Conservation (phyloP, 768 basidiomycete species). For the Russula brevipes region DNA sequence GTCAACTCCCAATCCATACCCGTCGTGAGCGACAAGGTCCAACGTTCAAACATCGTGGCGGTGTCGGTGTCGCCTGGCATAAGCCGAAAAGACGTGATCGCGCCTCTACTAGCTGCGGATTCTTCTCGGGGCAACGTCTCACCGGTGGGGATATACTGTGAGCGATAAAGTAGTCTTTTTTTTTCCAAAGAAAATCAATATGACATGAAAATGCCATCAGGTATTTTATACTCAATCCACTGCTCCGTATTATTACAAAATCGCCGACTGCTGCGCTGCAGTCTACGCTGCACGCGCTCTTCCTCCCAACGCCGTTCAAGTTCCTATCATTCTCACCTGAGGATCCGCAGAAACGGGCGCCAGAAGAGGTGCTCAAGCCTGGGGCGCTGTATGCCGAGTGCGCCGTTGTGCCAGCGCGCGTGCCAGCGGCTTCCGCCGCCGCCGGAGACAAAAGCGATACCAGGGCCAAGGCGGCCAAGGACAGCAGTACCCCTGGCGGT, state of each 20-base stretch:
- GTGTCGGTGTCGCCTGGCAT: conserved; percentile 73
- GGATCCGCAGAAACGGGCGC: conserved; percentile 9
- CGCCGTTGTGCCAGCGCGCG: conserved; percentile 44
- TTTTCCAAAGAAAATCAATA: background rate
- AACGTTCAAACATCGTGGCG: conserved; percentile 71
- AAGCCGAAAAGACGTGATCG: conserved; percentile 63
- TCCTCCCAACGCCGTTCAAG: conserved; percentile 77
- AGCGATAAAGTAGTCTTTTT: conserved; percentile 27
- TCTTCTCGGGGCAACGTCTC: conserved; percentile 36
- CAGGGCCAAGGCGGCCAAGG: conserved; percentile 28
- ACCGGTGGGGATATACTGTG: conserved; percentile 47
- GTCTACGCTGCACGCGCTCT: conserved; percentile 73
- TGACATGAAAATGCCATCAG: conserved; percentile 33
- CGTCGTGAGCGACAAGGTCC: conserved; percentile 40
- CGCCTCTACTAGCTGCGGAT: conserved; percentile 48
- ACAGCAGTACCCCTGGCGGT: conserved; percentile 29
- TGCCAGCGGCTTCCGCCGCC: conserved; percentile 25
- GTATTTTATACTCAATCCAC: conserved; percentile 60
- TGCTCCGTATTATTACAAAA: conserved; percentile 66
- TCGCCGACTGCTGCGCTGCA: conserved; percentile 61
- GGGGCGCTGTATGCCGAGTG: conserved; percentile 77
- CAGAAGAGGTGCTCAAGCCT: conserved; percentile 66
- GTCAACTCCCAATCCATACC: conserved; percentile 29
- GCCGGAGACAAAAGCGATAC: conserved; percentile 25
- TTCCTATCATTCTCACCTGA: conserved; percentile 34